Conservation (phyloP, 2,329 filamentous ascomycete species). For the Clonostachys byssicola region DNA sequence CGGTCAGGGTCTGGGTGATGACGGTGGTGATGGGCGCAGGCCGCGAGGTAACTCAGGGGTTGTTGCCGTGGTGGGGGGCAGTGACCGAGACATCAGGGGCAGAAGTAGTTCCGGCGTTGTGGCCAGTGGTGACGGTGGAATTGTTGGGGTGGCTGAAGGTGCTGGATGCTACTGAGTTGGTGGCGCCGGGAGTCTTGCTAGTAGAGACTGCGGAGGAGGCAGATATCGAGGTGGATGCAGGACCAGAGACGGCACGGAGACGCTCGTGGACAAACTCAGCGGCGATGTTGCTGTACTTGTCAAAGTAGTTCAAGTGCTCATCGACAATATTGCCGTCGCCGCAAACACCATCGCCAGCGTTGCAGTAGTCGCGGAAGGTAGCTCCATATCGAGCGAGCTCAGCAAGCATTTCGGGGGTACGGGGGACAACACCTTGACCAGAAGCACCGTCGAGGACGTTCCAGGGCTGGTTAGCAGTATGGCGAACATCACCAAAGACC, state of each 20-base stretch:
- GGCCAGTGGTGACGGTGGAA: too few species aligned
- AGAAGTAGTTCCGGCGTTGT: too few species aligned
- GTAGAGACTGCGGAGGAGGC: neutral
- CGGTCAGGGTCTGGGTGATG: too few species aligned
- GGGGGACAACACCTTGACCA: slow-evolving; percentile 18
- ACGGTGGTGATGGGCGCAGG: too few species aligned
- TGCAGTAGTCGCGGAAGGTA: slow-evolving; percentile 25
- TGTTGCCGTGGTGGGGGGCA: too few species aligned
- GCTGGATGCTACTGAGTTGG: too few species aligned
- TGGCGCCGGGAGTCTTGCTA: too few species aligned
- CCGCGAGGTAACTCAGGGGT: too few species aligned
- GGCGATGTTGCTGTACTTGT: slow-evolving; percentile 17
- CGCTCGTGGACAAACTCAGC: slow-evolving; percentile 5
- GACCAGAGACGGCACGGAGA: neutral
- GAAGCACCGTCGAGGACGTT: slow-evolving; percentile 20
- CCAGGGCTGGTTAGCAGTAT: slow-evolving; percentile 25
- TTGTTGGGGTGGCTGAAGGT: too few species aligned
- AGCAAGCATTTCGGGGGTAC: slow-evolving; percentile 16
- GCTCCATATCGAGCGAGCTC: slow-evolving; percentile 17
- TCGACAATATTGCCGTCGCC: slow-evolving; percentile 23
- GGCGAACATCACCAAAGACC: slow-evolving; percentile 24
- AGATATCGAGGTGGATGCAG: neutral
- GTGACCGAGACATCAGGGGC: too few species aligned
- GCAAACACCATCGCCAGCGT: slow-evolving; percentile 29
- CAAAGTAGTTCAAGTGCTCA: slow-evolving; percentile 30